phyloP scores from a whole-genome alignment of 441 rosid species.

The Pelargonium fulgidum region DNA sequence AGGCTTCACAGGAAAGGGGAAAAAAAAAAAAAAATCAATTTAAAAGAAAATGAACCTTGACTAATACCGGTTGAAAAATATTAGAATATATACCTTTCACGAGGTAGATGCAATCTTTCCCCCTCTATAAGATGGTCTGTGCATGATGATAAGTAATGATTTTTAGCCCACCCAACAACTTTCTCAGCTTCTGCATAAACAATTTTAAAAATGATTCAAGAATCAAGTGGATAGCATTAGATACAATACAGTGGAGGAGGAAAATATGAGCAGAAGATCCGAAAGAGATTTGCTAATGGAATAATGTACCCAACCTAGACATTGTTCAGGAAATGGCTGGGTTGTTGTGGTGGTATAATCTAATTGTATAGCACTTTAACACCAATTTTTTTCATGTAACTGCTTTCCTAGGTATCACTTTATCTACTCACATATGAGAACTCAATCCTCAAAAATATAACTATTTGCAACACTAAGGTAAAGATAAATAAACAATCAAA shows the following conservation, averaged over 20 bases:
- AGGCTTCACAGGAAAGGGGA: slow-evolving; percentile 61
- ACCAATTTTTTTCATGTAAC: not conserved
- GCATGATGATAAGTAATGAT: slow-evolving; percentile 71
- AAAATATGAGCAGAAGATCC: too few relatives aligned
- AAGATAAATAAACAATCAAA: not conserved
- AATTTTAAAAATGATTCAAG: slow-evolving; percentile 8
- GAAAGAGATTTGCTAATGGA: too few relatives aligned
- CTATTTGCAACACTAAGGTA: not conserved
- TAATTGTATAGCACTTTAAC: not conserved
- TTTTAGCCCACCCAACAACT: slow-evolving; percentile 93
- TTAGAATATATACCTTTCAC: slow-evolving; percentile 51
- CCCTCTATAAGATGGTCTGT: slow-evolving; percentile 57
- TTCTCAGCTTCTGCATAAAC: slow-evolving; percentile 77
- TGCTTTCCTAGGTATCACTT: not conserved
- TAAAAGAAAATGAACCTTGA: slow-evolving; percentile 13
- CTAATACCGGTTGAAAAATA: slow-evolving; percentile 14
- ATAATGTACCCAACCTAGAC: too few relatives aligned
- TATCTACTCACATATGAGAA: not conserved
- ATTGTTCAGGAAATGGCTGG: too few relatives aligned
- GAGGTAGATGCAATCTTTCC: slow-evolving; percentile 61
- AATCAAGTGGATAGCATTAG: not conserved
- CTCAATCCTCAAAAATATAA: not conserved
- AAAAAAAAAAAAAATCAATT: slow-evolving; percentile 27
- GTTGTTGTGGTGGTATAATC: too few relatives aligned
- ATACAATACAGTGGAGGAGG: too few relatives aligned